These are phyloP conservation scores for Botrytis deweyae DNA, from an alignment of 2,329 filamentous ascomycete genomes.

Conservation along the genomic window DNA sequence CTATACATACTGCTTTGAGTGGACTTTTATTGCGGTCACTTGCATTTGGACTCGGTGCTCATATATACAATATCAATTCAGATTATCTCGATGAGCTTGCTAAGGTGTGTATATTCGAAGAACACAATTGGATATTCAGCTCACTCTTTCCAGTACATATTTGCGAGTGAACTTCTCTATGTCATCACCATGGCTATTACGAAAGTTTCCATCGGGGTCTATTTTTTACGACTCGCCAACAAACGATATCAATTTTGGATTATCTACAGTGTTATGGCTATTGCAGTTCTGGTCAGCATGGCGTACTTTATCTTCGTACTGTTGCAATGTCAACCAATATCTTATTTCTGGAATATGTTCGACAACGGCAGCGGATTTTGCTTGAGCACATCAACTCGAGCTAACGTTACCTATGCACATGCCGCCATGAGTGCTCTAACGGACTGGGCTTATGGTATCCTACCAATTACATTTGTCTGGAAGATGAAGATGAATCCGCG, in stretches of 20 bases:
- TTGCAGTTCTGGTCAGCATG: slow-evolving; percentile 32
- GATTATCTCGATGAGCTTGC: slow-evolving; percentile 29
- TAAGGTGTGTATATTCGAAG: slow-evolving; percentile 27
- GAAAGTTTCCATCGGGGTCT: slow-evolving; percentile 36
- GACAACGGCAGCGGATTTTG: slow-evolving; percentile 37
- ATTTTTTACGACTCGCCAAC: slow-evolving; percentile 36
- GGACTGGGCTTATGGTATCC: slow-evolving; percentile 37
- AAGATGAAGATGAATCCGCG: slow-evolving; percentile 36
- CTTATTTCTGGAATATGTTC: slow-evolving; percentile 43
- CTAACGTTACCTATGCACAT: slow-evolving; percentile 35
- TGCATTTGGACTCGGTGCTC: slow-evolving; percentile 35
- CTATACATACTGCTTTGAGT: slow-evolving; percentile 34
- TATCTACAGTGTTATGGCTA: slow-evolving; percentile 30
- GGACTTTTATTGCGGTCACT: slow-evolving; percentile 31
- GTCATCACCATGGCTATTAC: slow-evolving; percentile 35
- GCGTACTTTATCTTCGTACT: slow-evolving; percentile 38
- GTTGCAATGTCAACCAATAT: slow-evolving; percentile 36
- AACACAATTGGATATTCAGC: background rate
- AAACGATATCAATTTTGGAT: slow-evolving; percentile 32
- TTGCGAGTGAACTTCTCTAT: slow-evolving; percentile 38
- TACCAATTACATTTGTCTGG: slow-evolving; percentile 37
- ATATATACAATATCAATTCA: slow-evolving; percentile 33
- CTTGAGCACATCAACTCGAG: slow-evolving; percentile 32
- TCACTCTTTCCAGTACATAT: slow-evolving; percentile 26
- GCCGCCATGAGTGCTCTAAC: slow-evolving; percentile 35